These are phyloP conservation scores for Pyrus hybrid DNA, from an alignment of 331 rosid species.

Conservation along the genomic window DNA sequence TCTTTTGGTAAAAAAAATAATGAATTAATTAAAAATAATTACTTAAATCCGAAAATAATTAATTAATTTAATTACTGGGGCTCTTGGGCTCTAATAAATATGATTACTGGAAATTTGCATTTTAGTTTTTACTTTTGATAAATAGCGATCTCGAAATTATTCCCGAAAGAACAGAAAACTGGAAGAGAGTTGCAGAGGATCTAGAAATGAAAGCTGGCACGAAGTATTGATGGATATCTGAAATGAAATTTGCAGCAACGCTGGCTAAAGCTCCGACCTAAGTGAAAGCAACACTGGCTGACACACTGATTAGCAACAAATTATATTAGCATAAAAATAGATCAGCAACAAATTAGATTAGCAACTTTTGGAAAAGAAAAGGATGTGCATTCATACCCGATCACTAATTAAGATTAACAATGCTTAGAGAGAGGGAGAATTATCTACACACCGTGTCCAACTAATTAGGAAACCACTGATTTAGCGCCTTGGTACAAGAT, in stretches of 20 bases:
- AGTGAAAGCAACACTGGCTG: background rate
- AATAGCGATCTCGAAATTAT: too few species aligned
- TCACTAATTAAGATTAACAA: background rate
- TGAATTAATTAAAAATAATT: too few species aligned
- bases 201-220: background rate
- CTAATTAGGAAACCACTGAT: slow-evolving; percentile 93
- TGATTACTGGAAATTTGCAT: too few species aligned
- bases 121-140: too few species aligned
- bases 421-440: background rate
- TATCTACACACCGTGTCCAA: slow-evolving; percentile 69
- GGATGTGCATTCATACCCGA: background rate
- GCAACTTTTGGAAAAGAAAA: background rate
- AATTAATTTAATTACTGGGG: too few species aligned
- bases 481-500: slow-evolving; percentile 68
- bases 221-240: background rate
- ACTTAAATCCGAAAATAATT: too few species aligned
- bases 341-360: too few species aligned
- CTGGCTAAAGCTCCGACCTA: too few species aligned
- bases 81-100: too few species aligned
- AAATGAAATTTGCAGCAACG: background rate
- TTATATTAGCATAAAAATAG: too few species aligned
- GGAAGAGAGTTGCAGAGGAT: background rate
- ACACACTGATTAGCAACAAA: background rate
- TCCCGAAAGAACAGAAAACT: background rate
- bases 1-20: too few species aligned